Evolutionary conservation across 2,329 filamentous ascomycete species (phyloP).

Genomic region (Hirsutella minnesotensis): DNA sequence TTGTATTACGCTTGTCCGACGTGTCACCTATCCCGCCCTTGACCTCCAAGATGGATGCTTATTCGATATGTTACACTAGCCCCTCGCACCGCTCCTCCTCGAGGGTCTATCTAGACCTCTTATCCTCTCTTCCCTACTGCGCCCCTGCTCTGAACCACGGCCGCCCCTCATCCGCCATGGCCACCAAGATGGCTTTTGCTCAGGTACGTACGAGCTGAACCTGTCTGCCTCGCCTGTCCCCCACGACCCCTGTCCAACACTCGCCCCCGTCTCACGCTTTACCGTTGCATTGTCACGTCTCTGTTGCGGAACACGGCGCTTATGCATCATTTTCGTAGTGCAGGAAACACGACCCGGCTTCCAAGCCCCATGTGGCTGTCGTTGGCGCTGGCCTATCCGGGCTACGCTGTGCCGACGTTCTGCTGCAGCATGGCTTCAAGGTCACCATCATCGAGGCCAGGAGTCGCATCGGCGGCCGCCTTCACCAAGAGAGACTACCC

Average conservation of each 20-base stretch:
- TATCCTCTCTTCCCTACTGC: slow-evolving; percentile 25
- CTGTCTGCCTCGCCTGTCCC: background rate
- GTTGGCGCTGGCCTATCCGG: slow-evolving; percentile 61
- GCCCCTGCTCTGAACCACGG: slow-evolving; percentile 20
- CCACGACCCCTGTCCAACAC: background rate
- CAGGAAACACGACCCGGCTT: slow-evolving; percentile 5
- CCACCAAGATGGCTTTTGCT: slow-evolving; percentile 19
- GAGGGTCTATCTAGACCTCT: slow-evolving; percentile 38
- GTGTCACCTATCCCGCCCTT: background rate
- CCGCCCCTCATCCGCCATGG: slow-evolving; percentile 15
- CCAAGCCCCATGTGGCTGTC: slow-evolving; percentile 47
- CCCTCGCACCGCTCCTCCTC: slow-evolving; percentile 29
- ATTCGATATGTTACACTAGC: slow-evolving; percentile 36
- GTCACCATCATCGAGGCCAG: slow-evolving; percentile 62
- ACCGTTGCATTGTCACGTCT: background rate
- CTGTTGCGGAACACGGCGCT: slow-evolving; percentile 9
- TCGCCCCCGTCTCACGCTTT: background rate
- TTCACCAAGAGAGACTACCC: slow-evolving; percentile 37
- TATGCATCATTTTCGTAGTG: slow-evolving; percentile 9
- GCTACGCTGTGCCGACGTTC: slow-evolving; percentile 56
- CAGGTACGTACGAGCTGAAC: slow-evolving; percentile 18
- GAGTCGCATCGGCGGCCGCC: slow-evolving; percentile 53
- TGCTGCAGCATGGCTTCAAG: slow-evolving; percentile 50
- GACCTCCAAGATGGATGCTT: slow-evolving; percentile 33
- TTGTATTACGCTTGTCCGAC: too few species aligned